These are phyloP conservation scores for Suhomyces wounanorum DNA, from an alignment of 1,139 yeast species.

Conservation along the genomic window DNA sequence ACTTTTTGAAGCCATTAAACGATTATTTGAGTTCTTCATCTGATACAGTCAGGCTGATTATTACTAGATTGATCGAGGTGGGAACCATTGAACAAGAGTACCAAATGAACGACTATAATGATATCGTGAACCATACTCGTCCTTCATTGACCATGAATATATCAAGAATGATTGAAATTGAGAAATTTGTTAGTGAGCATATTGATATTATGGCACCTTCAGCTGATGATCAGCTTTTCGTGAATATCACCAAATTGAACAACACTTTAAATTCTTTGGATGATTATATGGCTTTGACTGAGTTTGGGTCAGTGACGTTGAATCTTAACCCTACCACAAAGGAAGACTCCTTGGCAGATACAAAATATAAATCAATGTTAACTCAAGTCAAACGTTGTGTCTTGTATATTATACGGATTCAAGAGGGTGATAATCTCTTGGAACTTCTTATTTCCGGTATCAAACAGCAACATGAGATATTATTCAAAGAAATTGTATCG, in stretches of 20 bases:
- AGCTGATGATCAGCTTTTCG: conserved; percentile 58
- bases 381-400: conserved; percentile 83
- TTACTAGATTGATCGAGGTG: conserved; percentile 54
- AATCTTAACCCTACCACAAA: conserved; percentile 53
- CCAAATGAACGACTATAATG: conserved; percentile 68
- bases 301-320: conserved; percentile 42
- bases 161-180: conserved; percentile 64
- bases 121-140: conserved; percentile 64
- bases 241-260: conserved; percentile 38
- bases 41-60: conserved; percentile 47
- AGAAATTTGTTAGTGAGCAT: conserved; percentile 57
- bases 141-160: conserved; percentile 65
- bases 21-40: conserved; percentile 60
- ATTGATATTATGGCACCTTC: conserved; percentile 52
- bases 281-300: conserved; percentile 45
- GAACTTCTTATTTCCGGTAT: conserved; percentile 77
- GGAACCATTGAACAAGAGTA: conserved; percentile 62
- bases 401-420: conserved; percentile 78
- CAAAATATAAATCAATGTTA: conserved; percentile 56
- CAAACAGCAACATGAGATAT: conserved; percentile 63
- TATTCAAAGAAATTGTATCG: conserved; percentile 56
- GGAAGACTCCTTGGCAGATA: conserved; percentile 45
- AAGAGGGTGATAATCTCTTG: conserved; percentile 69
- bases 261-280: conserved; percentile 40
- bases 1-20: conserved; percentile 77